Evolutionary conservation across 441 rosid species (phyloP).

Genomic region (Erysimum cheiri): DNA sequence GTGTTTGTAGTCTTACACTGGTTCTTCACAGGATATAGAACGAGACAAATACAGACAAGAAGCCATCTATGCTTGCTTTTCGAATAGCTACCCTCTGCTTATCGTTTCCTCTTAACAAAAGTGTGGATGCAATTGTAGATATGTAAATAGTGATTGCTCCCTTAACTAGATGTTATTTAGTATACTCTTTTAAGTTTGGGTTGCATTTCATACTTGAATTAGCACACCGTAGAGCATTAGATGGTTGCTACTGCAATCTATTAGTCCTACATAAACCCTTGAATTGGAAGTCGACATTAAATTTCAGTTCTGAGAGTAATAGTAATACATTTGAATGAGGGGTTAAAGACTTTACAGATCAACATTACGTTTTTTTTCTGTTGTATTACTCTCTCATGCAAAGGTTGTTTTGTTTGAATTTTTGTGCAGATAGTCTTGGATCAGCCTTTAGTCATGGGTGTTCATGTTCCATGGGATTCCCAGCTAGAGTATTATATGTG

Average conservation of each 20-base stretch:
- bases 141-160: constrained; percentile 24
- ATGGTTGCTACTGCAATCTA: constrained; percentile 28
- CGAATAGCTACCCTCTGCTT: constrained; percentile 13
- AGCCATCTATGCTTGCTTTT: constrained; percentile 31
- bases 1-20: constrained; percentile 10
- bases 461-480: constrained; percentile 95
- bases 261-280: constrained; percentile 17
- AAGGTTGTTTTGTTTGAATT: constrained; percentile 19
- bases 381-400: constrained; percentile 14
- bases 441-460: constrained; percentile 96
- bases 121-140: constrained; percentile 19
- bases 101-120: constrained; percentile 9
- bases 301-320: constrained; percentile 27
- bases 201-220: constrained; percentile 28
- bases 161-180: constrained; percentile 2
- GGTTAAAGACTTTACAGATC: constrained; percentile 24
- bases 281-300: constrained; percentile 20
- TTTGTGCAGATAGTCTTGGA: constrained; percentile 89
- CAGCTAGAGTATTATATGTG: constrained; percentile 87
- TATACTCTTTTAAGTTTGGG: constrained; percentile 15
- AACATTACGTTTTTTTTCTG: background rate
- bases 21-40: constrained; percentile 11
- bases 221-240: constrained; percentile 26
- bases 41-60: constrained; percentile 13
- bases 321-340: constrained; percentile 28